Conservation (phyloP, 768 basidiomycete genomes). For the Boletus patriciae region DNA sequence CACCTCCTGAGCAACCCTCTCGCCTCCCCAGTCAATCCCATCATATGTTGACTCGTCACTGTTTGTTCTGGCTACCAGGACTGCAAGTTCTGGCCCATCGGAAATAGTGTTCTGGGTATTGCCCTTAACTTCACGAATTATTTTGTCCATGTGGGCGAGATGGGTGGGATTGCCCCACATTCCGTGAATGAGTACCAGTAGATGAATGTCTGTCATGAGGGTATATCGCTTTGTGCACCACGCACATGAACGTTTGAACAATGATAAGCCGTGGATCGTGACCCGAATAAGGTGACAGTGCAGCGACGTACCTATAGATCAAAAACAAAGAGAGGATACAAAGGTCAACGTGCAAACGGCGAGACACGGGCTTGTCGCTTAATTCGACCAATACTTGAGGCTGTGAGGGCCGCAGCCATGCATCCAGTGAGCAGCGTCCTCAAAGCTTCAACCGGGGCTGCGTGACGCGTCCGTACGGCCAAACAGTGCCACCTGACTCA, state of each 20-base stretch:
- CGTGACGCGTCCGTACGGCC: too few relatives aligned
- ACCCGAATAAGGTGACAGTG: neutral
- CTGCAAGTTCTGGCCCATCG: constrained; percentile 48
- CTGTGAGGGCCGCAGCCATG: constrained; percentile 2
- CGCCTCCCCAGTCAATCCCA: constrained; percentile 82
- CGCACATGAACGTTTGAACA: too few relatives aligned
- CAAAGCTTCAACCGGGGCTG: too few relatives aligned
- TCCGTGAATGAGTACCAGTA: constrained; percentile 52
- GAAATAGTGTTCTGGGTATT: constrained; percentile 23
- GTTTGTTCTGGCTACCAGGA: constrained; percentile 68
- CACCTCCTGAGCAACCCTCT: constrained; percentile 80
- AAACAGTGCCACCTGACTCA: too few relatives aligned
- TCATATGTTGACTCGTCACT: constrained; percentile 71
- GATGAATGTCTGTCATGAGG: constrained; percentile 36
- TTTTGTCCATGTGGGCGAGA: constrained; percentile 56
- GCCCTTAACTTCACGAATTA: constrained; percentile 47
- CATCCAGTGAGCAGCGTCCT: neutral
- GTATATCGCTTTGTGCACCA: constrained; percentile 5
- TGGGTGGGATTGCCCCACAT: constrained; percentile 83
- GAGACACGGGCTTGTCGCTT: neutral
- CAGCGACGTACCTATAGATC: constrained; percentile 3
- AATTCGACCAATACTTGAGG: neutral
- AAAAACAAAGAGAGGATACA: neutral
- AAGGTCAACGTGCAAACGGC: constrained; percentile 7
- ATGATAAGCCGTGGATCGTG: neutral